A percentile compares a stretch with the other conserved stretches of the same genome.
Evolutionary conservation across 2,329 filamentous ascomycete genomes (phyloP).

Genomic region (Hymenoscyphus repandus): DNA sequence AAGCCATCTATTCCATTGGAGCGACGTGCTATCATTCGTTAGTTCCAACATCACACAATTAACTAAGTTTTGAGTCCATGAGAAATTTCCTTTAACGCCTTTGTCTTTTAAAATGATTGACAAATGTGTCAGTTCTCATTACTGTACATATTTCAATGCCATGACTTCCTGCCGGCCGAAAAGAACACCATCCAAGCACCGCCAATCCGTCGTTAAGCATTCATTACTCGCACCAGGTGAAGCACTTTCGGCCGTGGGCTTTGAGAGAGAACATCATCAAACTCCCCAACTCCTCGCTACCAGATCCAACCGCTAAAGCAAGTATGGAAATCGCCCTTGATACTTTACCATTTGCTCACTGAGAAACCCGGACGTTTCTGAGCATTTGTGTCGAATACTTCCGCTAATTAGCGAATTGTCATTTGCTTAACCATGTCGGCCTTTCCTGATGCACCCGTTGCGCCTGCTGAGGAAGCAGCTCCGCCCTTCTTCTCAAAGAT

Average conservation of each 20-base stretch:
- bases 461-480: constrained; percentile 56
- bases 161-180: background rate
- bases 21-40: too few species aligned
- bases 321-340: constrained; percentile 30
- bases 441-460: constrained; percentile 67
- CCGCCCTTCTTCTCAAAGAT: constrained; percentile 98
- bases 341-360: constrained; percentile 30
- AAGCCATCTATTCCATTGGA: too few species aligned
- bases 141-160: background rate
- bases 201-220: constrained; percentile 28
- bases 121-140: background rate
- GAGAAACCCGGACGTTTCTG: constrained; percentile 24
- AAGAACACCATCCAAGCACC: background rate
- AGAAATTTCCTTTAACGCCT: background rate
- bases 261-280: constrained; percentile 36
- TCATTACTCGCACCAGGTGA: constrained; percentile 32
- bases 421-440: constrained; percentile 90
- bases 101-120: background rate
- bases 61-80: background rate
- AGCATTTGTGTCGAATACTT: constrained; percentile 17
- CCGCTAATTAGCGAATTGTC: constrained; percentile 68
- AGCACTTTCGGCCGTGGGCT: constrained; percentile 46
- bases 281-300: constrained; percentile 50
- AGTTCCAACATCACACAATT: too few species aligned
- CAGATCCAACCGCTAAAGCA: constrained; percentile 41